A percentile compares a stretch with the other conserved stretches of the same genome.
phyloP scores from a whole-genome alignment of 768 basidiomycete species.

The Mycena chlorophos region DNA sequence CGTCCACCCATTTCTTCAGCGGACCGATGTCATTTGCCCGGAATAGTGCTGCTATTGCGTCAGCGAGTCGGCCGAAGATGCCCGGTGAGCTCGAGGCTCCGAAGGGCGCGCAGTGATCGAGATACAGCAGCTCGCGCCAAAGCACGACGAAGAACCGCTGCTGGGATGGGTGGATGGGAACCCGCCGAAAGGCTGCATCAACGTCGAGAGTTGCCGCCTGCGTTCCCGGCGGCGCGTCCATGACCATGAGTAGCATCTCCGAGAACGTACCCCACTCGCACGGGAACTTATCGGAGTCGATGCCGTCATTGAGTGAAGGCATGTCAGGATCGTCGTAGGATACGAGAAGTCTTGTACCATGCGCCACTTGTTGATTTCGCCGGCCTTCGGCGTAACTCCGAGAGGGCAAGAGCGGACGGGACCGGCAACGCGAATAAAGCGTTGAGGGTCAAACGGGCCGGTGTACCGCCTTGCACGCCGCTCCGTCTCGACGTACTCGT shows the following conservation, averaged over 20 bases:
- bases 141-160: constrained; percentile 26
- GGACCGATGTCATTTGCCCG: constrained; percentile 17
- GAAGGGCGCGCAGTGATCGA: constrained; percentile 32
- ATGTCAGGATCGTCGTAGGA: constrained; percentile 11
- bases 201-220: constrained; percentile 41
- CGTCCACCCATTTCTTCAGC: constrained; percentile 38
- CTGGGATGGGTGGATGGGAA: constrained; percentile 33
- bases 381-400: constrained; percentile 22
- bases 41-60: constrained; percentile 30
- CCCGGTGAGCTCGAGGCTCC: constrained; percentile 29
- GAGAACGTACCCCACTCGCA: constrained; percentile 36
- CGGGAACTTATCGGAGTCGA: constrained; percentile 26
- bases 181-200: constrained; percentile 35
- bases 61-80: constrained; percentile 33
- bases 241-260: constrained; percentile 24
- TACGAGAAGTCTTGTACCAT: constrained; percentile 27
- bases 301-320: constrained; percentile 28
- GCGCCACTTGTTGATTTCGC: constrained; percentile 17
- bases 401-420: constrained; percentile 25
- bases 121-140: constrained; percentile 26
- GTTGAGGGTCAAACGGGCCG: constrained; percentile 20
- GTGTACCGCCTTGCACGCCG: constrained; percentile 9
- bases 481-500: constrained; percentile 21
- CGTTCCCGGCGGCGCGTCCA: constrained; percentile 33
- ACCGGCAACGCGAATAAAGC: constrained; percentile 22